A percentile compares a stretch with the other conserved stretches of the same genome.
Evolutionary conservation across 106 monocot genomes (phyloP).

Genomic region (Dioscorea dumetorum): DNA sequence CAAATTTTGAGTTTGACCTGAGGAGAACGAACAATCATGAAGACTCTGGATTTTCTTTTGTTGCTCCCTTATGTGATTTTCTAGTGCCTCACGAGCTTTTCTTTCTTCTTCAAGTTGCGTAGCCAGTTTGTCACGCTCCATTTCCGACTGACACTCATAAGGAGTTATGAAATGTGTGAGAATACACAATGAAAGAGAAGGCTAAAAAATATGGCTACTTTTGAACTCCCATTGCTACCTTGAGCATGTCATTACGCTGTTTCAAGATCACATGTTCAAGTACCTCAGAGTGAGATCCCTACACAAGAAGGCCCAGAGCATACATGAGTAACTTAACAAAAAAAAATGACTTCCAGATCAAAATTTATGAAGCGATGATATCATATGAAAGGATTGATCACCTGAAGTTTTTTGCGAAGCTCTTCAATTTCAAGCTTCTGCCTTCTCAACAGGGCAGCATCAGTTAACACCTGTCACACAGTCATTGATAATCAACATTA

Average conservation of each 20-base stretch:
- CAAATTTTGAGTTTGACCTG: constrained; percentile 10
- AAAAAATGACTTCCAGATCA: too few relatives aligned
- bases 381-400: constrained; percentile 2
- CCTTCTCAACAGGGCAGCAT: constrained; percentile 85
- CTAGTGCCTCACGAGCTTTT: constrained; percentile 37
- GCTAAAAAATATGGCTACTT: too few relatives aligned
- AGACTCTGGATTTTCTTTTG: constrained; percentile 34
- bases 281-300: constrained; percentile 94
- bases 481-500: not conserved
- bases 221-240: constrained; percentile 24
- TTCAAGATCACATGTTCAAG: constrained; percentile 90
- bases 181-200: not conserved
- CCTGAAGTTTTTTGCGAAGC: constrained; percentile 79
- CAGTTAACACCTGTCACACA: constrained; percentile 68
- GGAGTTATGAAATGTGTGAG: not conserved
- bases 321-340: too few relatives aligned
- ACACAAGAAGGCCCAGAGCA: not conserved
- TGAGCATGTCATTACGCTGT: constrained; percentile 96
- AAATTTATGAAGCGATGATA: too few relatives aligned
- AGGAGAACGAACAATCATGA: constrained; percentile 13
- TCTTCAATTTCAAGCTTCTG: constrained; percentile 96
- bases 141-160: constrained; percentile 46
- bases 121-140: constrained; percentile 53
- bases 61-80: constrained; percentile 35
- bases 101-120: constrained; percentile 73